Percentiles rank a stretch among this genome's conserved stretches.
Conservation (phyloP, 2,329 filamentous ascomycete genomes). For the Aspergillus awamori region DNA sequence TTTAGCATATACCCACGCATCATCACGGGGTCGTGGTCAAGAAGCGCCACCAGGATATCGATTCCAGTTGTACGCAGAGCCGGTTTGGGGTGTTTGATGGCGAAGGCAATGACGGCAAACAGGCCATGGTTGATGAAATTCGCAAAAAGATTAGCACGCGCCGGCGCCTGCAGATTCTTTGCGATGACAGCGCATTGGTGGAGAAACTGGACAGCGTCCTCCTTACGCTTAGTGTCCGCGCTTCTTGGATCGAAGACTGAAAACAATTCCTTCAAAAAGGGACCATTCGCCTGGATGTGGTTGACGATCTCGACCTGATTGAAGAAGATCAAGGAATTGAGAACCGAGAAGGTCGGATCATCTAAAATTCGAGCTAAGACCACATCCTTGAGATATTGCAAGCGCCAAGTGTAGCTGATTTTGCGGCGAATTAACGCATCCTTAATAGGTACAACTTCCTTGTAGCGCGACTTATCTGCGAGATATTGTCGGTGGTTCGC, state of each 20-base stretch:
- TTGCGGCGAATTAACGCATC: slow-evolving; percentile 80
- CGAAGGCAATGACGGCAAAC: slow-evolving; percentile 87
- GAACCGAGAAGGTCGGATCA: slow-evolving; percentile 94
- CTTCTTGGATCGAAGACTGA: slow-evolving; percentile 74
- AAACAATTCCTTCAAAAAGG: slow-evolving; percentile 84
- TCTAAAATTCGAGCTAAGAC: slow-evolving; percentile 94
- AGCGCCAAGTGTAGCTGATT: slow-evolving; percentile 92
- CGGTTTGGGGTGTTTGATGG: slow-evolving; percentile 81
- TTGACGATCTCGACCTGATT: slow-evolving; percentile 98
- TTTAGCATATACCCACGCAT: slow-evolving; percentile 92
- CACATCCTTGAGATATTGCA: slow-evolving; percentile 98
- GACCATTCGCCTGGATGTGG: slow-evolving; percentile 80
- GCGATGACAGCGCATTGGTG: slow-evolving; percentile 94
- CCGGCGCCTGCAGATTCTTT: slow-evolving; percentile 87
- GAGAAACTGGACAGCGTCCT: slow-evolving; percentile 93
- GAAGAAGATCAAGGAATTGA: slow-evolving; percentile 98
- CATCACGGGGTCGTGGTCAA: slow-evolving; percentile 94
- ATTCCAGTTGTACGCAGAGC: slow-evolving; percentile 87
- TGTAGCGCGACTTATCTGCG: slow-evolving; percentile 83
- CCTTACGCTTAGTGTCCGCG: slow-evolving; percentile 71
- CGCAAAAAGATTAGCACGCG: slow-evolving; percentile 78
- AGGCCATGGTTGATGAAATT: slow-evolving; percentile 89
- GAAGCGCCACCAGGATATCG: slow-evolving; percentile 88
- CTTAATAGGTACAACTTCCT: slow-evolving; percentile 92
- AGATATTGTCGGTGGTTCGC: slow-evolving; percentile 96